These are phyloP conservation scores for Psidium friedrichsthalianum DNA, from an alignment of 345 rosid species.

Conservation along the genomic window DNA sequence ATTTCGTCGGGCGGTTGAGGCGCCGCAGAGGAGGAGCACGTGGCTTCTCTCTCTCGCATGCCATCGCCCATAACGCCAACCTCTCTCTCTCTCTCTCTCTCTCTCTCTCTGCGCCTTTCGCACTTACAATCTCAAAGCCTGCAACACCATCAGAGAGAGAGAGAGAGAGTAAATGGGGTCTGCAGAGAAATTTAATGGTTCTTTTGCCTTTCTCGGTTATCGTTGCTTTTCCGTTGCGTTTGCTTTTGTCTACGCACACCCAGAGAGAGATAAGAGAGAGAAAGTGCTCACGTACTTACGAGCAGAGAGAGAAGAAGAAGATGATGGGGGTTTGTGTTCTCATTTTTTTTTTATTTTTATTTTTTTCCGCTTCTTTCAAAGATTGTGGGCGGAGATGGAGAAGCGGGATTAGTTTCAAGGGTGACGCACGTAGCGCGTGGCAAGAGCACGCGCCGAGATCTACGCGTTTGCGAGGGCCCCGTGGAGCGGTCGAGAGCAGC, in stretches of 20 bases:
- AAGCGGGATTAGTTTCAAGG: not conserved
- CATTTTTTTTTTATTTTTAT: not conserved
- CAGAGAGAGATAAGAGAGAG: not conserved
- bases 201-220: not conserved
- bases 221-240: not conserved
- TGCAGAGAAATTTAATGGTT: not conserved
- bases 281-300: not conserved
- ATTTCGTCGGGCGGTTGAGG: constrained; percentile 42
- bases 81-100: not conserved
- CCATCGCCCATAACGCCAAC: not conserved
- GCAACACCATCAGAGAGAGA: not conserved
- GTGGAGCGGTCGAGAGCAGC: not conserved
- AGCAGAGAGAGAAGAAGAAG: not conserved
- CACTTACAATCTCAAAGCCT: not conserved
- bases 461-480: no score
- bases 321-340: not conserved
- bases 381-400: not conserved
- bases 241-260: not conserved
- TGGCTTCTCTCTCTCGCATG: not conserved
- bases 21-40: constrained; percentile 8
- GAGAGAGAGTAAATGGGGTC: not conserved
- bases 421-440: not conserved
- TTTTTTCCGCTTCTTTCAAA: not conserved
- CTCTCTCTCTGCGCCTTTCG: not conserved
- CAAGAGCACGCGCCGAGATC: no score